A percentile compares a stretch with the other conserved stretches of the same genome.
phyloP scores from a whole-genome alignment of 805 yeast species.

The Cyberlindnera veronae region DNA sequence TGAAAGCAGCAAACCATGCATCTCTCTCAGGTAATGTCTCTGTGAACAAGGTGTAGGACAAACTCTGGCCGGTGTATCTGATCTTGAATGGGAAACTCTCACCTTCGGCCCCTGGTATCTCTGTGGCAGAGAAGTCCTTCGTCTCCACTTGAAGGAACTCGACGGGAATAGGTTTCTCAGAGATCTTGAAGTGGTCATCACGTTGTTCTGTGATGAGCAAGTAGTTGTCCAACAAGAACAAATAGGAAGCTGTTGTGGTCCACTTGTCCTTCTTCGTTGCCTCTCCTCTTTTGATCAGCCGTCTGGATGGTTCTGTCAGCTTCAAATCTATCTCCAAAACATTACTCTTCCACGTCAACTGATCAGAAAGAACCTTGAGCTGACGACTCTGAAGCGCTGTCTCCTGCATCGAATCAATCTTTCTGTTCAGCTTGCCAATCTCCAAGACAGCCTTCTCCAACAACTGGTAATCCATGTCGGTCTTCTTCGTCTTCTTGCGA shows the following conservation, averaged over 20 bases:
- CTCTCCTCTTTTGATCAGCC: slow-evolving; percentile 54
- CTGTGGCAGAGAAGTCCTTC: slow-evolving; percentile 28
- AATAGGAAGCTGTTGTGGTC: slow-evolving; percentile 47
- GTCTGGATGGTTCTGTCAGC: slow-evolving; percentile 51
- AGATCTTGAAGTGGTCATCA: slow-evolving; percentile 39
- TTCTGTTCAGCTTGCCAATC: slow-evolving; percentile 50
- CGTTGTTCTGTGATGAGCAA: slow-evolving; percentile 56
- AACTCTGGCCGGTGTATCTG: slow-evolving; percentile 54
- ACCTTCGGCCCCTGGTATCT: slow-evolving; percentile 8
- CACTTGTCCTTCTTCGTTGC: slow-evolving; percentile 59
- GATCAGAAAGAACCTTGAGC: slow-evolving; percentile 49
- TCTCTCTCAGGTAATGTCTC: slow-evolving; percentile 47
- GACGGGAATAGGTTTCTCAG: slow-evolving; percentile 59
- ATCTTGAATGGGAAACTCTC: slow-evolving; percentile 43
- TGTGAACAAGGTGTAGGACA: slow-evolving; percentile 49
- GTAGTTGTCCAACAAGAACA: slow-evolving; percentile 69
- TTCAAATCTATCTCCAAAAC: slow-evolving; percentile 46
- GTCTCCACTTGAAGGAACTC: slow-evolving; percentile 54
- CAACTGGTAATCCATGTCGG: slow-evolving; percentile 49
- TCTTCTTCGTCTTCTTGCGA: slow-evolving; percentile 42
- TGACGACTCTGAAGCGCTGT: slow-evolving; percentile 56
- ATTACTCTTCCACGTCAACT: slow-evolving; percentile 49
- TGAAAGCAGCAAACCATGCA: slow-evolving; percentile 53
- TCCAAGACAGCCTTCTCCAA: slow-evolving; percentile 51
- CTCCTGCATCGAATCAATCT: slow-evolving; percentile 60